Evolutionary conservation across 176 grass and related monocot genomes (phyloP).

Genomic region (Oryza australiensis): DNA sequence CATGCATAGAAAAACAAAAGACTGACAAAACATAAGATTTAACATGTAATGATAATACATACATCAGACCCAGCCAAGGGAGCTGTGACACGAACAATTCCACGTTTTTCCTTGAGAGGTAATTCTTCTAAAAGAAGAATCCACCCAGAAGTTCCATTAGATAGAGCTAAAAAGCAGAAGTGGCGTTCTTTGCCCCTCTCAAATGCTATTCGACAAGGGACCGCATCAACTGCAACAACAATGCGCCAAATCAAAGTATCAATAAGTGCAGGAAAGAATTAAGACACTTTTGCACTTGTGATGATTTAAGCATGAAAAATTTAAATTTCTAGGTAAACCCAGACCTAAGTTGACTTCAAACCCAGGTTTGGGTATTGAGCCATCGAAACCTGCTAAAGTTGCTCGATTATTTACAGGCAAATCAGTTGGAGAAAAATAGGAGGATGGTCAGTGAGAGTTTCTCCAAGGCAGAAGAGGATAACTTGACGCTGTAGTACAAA

Average conservation of each 20-base stretch:
- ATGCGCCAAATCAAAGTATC: slow-evolving; percentile 17
- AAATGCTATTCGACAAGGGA: slow-evolving; percentile 99
- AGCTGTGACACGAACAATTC: slow-evolving; percentile 74
- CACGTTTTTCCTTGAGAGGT: slow-evolving; percentile 66
- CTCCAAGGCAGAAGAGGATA: slow-evolving; percentile 76
- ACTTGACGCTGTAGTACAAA: slow-evolving; percentile 97
- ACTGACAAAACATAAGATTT: slow-evolving; percentile 25
- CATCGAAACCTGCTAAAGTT: slow-evolving; percentile 55
- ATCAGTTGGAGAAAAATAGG: slow-evolving; percentile 53
- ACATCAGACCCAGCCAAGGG: slow-evolving; percentile 94
- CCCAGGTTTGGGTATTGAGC: slow-evolving; percentile 69
- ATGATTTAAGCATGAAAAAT: slow-evolving; percentile 22
- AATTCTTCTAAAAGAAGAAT: slow-evolving; percentile 93
- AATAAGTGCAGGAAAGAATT: slow-evolving; percentile 30
- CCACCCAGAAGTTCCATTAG: slow-evolving; percentile 76
- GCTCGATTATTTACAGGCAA: slow-evolving; percentile 53
- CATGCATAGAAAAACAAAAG: background rate
- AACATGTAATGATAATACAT: slow-evolving; percentile 46
- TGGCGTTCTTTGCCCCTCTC: slow-evolving; percentile 96
- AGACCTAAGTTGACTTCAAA: slow-evolving; percentile 84
- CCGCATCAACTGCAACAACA: slow-evolving; percentile 57
- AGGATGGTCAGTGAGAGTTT: slow-evolving; percentile 71
- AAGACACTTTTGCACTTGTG: background rate
- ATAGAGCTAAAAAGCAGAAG: slow-evolving; percentile 79
- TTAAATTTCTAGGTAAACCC: slow-evolving; percentile 17